These are phyloP conservation scores for Cercospora berteroae DNA, from an alignment of 2,329 filamentous ascomycete genomes.

Conservation along the genomic window DNA sequence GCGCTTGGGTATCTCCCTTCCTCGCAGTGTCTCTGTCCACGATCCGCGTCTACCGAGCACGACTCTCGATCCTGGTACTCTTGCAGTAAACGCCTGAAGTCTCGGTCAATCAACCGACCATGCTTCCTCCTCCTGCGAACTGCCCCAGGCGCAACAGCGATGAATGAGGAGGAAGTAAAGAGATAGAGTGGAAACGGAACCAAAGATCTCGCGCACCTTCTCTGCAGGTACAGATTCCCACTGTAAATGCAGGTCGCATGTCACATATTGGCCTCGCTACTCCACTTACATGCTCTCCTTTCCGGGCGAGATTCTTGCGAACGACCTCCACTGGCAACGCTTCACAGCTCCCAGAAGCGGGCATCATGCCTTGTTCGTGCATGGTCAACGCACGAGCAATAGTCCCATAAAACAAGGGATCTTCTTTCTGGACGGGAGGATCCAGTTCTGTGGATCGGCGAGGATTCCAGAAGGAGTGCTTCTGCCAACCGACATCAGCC, in stretches of 20 bases:
- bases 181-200: conserved; percentile 3
- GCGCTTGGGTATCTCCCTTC: background rate
- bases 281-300: conserved; percentile 4
- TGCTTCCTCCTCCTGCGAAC: background rate
- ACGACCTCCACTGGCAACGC: conserved; percentile 4
- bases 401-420: background rate
- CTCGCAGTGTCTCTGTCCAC: background rate
- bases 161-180: background rate
- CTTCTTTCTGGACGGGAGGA: background rate
- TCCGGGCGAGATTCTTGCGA: background rate
- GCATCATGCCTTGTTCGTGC: conserved; percentile 6
- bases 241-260: conserved; percentile 7
- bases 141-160: background rate
- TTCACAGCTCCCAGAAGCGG: conserved; percentile 1
- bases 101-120: background rate
- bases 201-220: background rate
- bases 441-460: conserved; percentile 8
- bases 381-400: background rate
- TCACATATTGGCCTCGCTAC: background rate
- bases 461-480: conserved; percentile 12
- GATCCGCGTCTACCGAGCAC: too few relatives aligned
- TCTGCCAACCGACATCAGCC: conserved; percentile 15
- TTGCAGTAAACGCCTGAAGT: background rate
- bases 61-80: background rate
- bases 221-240: background rate